phyloP scores from a whole-genome alignment of 2,329 filamentous ascomycete species.

The Hirsutella minnesotensis region DNA sequence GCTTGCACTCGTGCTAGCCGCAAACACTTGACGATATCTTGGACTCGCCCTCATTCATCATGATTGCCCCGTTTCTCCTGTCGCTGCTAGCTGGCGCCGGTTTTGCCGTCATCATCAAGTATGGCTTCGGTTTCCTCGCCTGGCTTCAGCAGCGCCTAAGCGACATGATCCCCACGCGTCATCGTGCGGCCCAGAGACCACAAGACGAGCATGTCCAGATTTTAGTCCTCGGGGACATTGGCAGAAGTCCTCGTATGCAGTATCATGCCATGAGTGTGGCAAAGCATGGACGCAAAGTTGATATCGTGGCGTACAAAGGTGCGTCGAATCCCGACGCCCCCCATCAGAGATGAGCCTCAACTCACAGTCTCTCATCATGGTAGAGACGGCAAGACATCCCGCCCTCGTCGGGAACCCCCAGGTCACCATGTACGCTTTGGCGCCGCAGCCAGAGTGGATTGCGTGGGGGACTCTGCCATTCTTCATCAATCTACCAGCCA shows the following conservation, averaged over 20 bases:
- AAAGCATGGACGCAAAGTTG: slow-evolving; percentile 65
- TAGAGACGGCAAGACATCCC: slow-evolving; percentile 71
- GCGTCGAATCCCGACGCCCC: too few species aligned
- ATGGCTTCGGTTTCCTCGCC: slow-evolving; percentile 9
- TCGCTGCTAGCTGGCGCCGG: slow-evolving; percentile 22
- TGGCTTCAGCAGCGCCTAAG: slow-evolving; percentile 13
- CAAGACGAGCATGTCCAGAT: slow-evolving; percentile 53
- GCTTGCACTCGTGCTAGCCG: too few species aligned
- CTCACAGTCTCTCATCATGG: neutral
- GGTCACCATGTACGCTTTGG: slow-evolving; percentile 61
- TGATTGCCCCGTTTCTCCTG: slow-evolving; percentile 17
- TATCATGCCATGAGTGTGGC: slow-evolving; percentile 93
- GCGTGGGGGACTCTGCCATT: slow-evolving; percentile 64
- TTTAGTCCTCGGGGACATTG: slow-evolving; percentile 88
- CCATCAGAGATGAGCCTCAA: too few species aligned
- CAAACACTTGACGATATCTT: too few species aligned
- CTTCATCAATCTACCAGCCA: slow-evolving; percentile 65
- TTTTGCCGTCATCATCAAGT: slow-evolving; percentile 18
- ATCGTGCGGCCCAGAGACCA: slow-evolving; percentile 20
- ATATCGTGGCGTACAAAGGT: slow-evolving; percentile 84
- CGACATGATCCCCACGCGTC: slow-evolving; percentile 20
- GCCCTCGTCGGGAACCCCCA: slow-evolving; percentile 57
- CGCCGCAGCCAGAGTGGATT: slow-evolving; percentile 53
- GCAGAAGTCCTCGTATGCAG: slow-evolving; percentile 93
- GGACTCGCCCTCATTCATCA: neutral